These are phyloP conservation scores for Ogataea nonfermentans DNA, from an alignment of 805 yeast genomes.

Conservation along the genomic window DNA sequence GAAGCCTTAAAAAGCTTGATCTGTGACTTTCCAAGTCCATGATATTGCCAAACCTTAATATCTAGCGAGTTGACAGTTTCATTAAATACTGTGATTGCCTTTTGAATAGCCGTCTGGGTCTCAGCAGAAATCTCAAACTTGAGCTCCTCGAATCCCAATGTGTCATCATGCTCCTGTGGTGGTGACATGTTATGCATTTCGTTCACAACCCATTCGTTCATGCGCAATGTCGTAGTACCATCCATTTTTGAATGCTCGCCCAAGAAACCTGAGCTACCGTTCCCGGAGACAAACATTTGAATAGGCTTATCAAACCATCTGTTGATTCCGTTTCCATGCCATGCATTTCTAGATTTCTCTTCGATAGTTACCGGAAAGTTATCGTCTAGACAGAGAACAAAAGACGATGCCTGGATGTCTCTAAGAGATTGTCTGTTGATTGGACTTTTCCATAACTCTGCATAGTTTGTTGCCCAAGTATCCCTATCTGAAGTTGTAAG, in stretches of 20 bases:
- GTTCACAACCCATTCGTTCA: conserved; percentile 72
- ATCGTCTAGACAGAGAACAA: conserved; percentile 78
- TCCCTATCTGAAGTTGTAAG: conserved; percentile 86
- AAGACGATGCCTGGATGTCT: conserved; percentile 73
- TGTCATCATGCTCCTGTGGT: conserved; percentile 17
- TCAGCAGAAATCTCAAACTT: conserved; percentile 59
- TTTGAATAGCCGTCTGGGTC: conserved; percentile 48
- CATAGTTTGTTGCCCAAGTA: conserved; percentile 64
- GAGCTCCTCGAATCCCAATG: conserved; percentile 31
- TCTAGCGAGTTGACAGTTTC: conserved; percentile 61
- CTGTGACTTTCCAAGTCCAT: conserved; percentile 80
- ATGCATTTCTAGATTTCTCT: conserved; percentile 77
- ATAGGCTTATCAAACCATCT: conserved; percentile 90
- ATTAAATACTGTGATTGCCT: conserved; percentile 57
- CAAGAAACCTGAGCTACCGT: conserved; percentile 87
- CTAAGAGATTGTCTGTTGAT: conserved; percentile 59
- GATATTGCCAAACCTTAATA: conserved; percentile 74
- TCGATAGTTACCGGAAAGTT: conserved; percentile 68
- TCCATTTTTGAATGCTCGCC: conserved; percentile 99
- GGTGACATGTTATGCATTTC: conserved; percentile 44
- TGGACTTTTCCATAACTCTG: conserved; percentile 57
- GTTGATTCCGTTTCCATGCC: conserved; percentile 96
- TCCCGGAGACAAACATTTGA: conserved; percentile 76
- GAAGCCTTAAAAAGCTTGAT: conserved; percentile 83
- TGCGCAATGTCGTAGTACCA: conserved; percentile 89